phyloP scores from a whole-genome alignment of 306 rosid genomes.

The Quercus dentata region DNA sequence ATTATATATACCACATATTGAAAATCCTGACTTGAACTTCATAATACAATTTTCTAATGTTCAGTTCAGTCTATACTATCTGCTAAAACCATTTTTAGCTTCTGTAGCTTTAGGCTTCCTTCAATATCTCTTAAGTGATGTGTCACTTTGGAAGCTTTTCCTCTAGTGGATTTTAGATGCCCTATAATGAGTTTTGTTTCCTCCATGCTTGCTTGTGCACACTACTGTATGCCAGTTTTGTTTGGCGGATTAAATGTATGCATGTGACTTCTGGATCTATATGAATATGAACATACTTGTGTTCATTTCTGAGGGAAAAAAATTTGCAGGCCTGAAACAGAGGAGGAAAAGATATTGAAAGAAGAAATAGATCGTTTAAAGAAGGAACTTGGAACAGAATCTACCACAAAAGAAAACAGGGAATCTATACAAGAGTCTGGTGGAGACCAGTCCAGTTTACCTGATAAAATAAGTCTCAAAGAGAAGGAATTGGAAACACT shows the following conservation, averaged over 20 bases:
- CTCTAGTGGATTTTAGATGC: neutral
- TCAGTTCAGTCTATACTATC: neutral
- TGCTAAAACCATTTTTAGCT: neutral
- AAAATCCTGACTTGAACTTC: neutral
- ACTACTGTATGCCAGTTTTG: neutral
- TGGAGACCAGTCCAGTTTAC: constrained; percentile 37
- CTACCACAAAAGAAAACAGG: constrained; percentile 30
- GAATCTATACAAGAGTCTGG: constrained; percentile 50
- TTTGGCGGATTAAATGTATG: constrained; percentile 11
- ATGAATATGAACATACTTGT: constrained; percentile 6
- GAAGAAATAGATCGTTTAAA: constrained; percentile 72
- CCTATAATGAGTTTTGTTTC: neutral
- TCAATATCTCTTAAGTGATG: neutral
- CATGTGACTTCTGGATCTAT: neutral
- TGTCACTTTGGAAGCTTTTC: neutral
- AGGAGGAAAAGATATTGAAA: constrained; percentile 68
- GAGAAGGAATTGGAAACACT: constrained; percentile 73
- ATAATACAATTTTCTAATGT: neutral
- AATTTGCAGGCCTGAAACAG: constrained; percentile 72
- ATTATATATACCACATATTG: neutral
- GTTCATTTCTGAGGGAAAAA: constrained; percentile 23
- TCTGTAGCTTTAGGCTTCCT: neutral
- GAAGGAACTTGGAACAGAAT: constrained; percentile 58
- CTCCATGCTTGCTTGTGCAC: neutral
- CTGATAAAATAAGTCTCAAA: constrained; percentile 32